Percentiles rank a stretch among this genome's conserved stretches.
These are phyloP conservation scores for Panicum miliaceum DNA, from an alignment of 176 grass and related monocot species.

Conservation along the genomic window DNA sequence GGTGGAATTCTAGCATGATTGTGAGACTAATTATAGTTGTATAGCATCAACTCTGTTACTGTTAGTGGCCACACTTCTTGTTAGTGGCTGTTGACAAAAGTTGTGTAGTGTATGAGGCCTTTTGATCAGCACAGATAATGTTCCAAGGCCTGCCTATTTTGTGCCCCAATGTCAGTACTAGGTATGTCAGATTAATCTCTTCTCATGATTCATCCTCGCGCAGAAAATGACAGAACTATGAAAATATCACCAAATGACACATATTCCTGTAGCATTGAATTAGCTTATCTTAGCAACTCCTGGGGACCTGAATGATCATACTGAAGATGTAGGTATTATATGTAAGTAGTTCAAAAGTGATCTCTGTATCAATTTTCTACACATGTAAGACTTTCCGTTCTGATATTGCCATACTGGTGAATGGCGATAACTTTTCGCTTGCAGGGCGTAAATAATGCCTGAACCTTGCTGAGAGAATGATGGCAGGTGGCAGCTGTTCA, in stretches of 20 bases:
- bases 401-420: no score
- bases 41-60: neutral
- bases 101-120: neutral
- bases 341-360: neutral
- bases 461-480: neutral
- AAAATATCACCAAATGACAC: neutral
- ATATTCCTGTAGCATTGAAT: no score
- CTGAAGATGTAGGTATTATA: neutral
- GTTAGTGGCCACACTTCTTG: neutral
- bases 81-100: neutral
- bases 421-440: neutral
- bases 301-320: no score
- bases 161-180: neutral
- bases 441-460: conserved; percentile 6
- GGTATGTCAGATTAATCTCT: neutral
- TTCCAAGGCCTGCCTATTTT: neutral
- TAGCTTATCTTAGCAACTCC: no score
- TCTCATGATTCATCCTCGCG: neutral
- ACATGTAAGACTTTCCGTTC: neutral
- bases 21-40: neutral
- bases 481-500: neutral
- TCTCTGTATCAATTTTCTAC: neutral
- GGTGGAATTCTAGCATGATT: neutral
- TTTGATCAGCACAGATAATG: neutral
- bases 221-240: no score